Percentiles rank a stretch among this genome's conserved stretches.
Conservation (phyloP, 192 early-diverging fungal genomes). For the Coemansia biformis region DNA sequence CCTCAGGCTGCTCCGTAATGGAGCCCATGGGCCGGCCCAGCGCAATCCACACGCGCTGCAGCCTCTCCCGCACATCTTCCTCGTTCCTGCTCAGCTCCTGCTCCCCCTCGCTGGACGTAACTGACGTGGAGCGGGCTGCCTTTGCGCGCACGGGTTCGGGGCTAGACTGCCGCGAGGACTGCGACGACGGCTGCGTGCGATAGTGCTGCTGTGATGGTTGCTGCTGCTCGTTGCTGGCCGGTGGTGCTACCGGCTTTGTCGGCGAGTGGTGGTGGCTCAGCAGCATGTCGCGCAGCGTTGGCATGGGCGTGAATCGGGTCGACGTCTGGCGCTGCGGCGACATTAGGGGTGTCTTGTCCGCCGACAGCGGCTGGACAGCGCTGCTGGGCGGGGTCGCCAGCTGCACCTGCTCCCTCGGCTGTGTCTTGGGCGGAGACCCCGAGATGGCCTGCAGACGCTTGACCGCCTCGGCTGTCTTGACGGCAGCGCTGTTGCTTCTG, state of each 20-base stretch:
- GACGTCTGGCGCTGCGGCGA: conserved; percentile 10
- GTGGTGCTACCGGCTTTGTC: conserved; percentile 1
- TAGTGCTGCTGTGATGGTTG: too few relatives aligned
- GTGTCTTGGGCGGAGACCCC: conserved; percentile 5
- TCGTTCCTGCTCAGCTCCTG: conserved; percentile 27
- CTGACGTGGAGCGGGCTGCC: conserved; percentile 14
- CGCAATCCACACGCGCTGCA: conserved; percentile 37
- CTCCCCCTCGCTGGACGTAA: conserved; percentile 18
- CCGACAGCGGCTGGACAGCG: conserved; percentile 1
- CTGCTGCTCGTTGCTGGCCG: too few relatives aligned
- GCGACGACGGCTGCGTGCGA: conserved; percentile 5
- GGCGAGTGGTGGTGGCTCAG: conserved; percentile 28
- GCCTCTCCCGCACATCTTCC: conserved; percentile 36
- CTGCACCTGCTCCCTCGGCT: conserved; percentile 9
- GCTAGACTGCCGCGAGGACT: conserved; percentile 22
- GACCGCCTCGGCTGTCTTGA: conserved; percentile 35
- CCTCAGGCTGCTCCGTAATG: conserved; percentile 14
- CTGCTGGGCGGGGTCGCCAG: conserved; percentile 19
- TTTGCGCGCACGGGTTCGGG: conserved; percentile 12
- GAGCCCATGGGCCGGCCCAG: conserved; percentile 1
- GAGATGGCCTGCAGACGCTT: conserved; percentile 34
- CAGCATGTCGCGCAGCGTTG: conserved; percentile 44
- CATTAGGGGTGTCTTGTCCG: conserved; percentile 1
- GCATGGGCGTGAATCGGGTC: conserved; percentile 14
- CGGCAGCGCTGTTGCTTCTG: conserved; percentile 46